These are phyloP conservation scores for Trichoderma simmonsii DNA, from an alignment of 2,329 filamentous ascomycete species.

Conservation along the genomic window DNA sequence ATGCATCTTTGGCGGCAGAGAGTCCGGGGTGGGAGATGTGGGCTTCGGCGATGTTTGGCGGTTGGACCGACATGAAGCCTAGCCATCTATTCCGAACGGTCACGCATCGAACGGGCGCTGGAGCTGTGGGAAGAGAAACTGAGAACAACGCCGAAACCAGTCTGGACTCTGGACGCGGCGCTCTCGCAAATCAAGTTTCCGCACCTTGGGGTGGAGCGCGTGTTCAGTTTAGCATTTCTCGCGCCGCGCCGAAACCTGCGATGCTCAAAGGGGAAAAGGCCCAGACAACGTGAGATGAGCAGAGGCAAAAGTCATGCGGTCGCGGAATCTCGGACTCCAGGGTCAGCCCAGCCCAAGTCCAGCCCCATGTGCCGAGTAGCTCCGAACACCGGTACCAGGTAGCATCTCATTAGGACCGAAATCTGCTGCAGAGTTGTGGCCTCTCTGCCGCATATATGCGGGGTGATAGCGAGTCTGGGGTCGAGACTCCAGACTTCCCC, in stretches of 20 bases:
- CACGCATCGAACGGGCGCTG: not conserved
- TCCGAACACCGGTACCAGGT: not conserved
- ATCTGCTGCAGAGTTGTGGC: not conserved
- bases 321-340: constrained; percentile 9
- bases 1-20: not conserved
- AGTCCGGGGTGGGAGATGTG: not conserved
- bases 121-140: not conserved
- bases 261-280: not conserved
- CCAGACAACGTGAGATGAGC: not conserved
- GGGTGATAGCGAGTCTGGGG: not conserved
- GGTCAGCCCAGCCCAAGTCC: not conserved
- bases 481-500: not conserved
- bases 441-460: not conserved
- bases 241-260: not conserved
- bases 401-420: not conserved
- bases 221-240: not conserved
- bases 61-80: constrained; percentile 10
- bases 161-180: not conserved
- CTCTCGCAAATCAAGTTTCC: not conserved
- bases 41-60: not conserved
- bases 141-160: not conserved
- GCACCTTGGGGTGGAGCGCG: not conserved
- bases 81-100: not conserved
- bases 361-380: not conserved
- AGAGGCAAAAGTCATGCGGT: not conserved